A percentile compares a stretch with the other conserved stretches of the same genome.
Conservation (phyloP, 495 filamentous ascomycete genomes). For the Neurospora sp. region DNA sequence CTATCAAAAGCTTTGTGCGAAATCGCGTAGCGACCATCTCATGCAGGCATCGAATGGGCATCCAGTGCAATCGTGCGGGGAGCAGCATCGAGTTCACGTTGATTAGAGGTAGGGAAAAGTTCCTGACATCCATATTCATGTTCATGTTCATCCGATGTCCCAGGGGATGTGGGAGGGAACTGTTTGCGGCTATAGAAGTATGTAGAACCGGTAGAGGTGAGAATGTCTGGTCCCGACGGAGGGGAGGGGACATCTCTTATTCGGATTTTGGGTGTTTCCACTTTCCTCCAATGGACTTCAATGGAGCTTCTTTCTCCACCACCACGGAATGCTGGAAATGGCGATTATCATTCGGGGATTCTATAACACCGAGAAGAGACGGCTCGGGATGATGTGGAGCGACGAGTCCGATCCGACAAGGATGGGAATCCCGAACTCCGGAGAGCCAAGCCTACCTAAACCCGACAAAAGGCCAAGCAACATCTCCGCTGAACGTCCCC, state of each 20-base stretch:
- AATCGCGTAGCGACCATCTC: too few relatives aligned
- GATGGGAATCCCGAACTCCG: not conserved
- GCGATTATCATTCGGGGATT: not conserved
- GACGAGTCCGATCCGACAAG: not conserved
- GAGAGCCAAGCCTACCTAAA: not conserved
- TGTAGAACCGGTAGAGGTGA: too few relatives aligned
- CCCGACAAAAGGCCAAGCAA: not conserved
- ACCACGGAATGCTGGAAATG: not conserved
- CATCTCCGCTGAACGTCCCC: not conserved
- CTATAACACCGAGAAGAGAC: not conserved
- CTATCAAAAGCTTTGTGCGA: not conserved
- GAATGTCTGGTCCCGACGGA: not conserved
- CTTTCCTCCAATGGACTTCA: not conserved
- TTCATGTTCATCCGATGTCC: too few relatives aligned
- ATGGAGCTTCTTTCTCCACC: not conserved
- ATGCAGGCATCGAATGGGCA: too few relatives aligned
- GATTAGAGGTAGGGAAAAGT: not conserved
- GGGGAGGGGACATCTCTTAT: not conserved
- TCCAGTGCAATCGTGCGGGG: not conserved
- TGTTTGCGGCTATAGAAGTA: too few relatives aligned
- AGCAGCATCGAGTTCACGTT: not conserved
- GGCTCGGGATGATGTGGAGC: not conserved
- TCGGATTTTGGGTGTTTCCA: not conserved
- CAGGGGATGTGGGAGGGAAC: too few relatives aligned
- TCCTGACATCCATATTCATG: not conserved